These are phyloP conservation scores for Phylloporus sp. DNA, from an alignment of 1,284 basidiomycete species.

Conservation along the genomic window DNA sequence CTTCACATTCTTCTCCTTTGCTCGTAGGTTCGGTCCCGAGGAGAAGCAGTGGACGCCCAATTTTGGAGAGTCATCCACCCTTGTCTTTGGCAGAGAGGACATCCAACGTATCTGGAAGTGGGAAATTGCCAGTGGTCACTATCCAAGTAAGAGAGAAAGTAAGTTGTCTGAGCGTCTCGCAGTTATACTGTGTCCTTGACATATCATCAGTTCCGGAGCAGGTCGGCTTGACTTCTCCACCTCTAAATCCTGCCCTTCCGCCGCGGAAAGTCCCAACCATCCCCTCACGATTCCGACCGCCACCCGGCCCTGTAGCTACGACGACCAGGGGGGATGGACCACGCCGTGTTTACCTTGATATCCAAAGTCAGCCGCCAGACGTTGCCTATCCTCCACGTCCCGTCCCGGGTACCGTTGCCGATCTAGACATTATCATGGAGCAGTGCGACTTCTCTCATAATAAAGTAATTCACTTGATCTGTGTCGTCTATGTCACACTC, in stretches of 20 bases:
- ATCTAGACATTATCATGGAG: constrained; percentile 88
- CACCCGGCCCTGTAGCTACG: constrained; percentile 51
- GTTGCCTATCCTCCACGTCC: constrained; percentile 86
- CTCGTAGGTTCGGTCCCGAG: constrained; percentile 61
- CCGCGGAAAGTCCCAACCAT: constrained; percentile 52
- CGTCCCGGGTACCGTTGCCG: constrained; percentile 79
- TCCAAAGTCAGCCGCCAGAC: constrained; percentile 63
- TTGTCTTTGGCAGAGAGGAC: constrained; percentile 80
- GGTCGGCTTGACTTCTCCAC: constrained; percentile 63
- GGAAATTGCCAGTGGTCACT: constrained; percentile 91
- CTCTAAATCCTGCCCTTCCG: constrained; percentile 78
- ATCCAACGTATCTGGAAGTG: constrained; percentile 90
- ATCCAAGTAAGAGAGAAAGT: constrained; percentile 83
- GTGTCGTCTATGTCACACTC: constrained; percentile 12
- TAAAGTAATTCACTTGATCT: constrained; percentile 61
- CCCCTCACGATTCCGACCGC: constrained; percentile 54
- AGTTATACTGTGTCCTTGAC: constrained; percentile 6
- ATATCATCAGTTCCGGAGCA: constrained; percentile 71
- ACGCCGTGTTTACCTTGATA: constrained; percentile 78
- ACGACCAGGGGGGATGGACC: constrained; percentile 74
- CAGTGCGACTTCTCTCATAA: constrained; percentile 86
- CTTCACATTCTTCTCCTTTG: constrained; percentile 66
- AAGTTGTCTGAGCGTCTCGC: constrained; percentile 42
- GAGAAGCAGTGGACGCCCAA: constrained; percentile 74
- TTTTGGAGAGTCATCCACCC: constrained; percentile 76